Percentiles rank a stretch among this genome's conserved stretches.
phyloP scores from a whole-genome alignment of 164 flowering plant genomes.

The Vitis labrusca region DNA sequence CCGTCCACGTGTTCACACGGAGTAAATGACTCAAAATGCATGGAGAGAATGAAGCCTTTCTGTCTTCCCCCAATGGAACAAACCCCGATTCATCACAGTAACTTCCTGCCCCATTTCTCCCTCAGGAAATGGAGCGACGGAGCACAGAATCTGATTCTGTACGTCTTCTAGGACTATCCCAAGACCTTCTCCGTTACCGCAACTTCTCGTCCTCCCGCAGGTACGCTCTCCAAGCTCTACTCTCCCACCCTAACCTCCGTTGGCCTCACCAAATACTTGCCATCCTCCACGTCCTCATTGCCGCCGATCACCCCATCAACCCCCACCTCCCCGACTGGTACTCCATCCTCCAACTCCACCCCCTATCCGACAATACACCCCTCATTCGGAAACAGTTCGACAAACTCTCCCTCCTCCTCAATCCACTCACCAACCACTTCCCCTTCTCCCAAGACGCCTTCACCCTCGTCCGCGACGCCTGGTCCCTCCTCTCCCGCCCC shows the following conservation, averaged over 20 bases:
- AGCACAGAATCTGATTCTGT: slow-evolving; percentile 2
- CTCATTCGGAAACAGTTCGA: slow-evolving; percentile 17
- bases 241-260: slow-evolving; percentile 16
- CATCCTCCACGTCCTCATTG: slow-evolving; percentile 28
- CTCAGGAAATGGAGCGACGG: too few species aligned
- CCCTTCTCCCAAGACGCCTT: slow-evolving; percentile 30
- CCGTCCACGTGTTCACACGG: too few species aligned
- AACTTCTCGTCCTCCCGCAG: slow-evolving; percentile 25
- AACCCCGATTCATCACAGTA: too few species aligned
- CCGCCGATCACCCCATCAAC: slow-evolving; percentile 8
- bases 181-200: slow-evolving; percentile 18
- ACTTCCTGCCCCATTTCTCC: too few species aligned
- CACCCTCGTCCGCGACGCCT: slow-evolving; percentile 22
- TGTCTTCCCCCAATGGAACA: too few species aligned
- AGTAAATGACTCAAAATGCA: too few species aligned
- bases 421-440: slow-evolving; percentile 21
- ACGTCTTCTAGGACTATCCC: slow-evolving; percentile 13
- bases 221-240: slow-evolving; percentile 26
- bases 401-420: slow-evolving; percentile 14
- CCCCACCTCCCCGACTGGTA: slow-evolving; percentile 22
- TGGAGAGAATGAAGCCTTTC: too few species aligned
- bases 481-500: slow-evolving; percentile 27
- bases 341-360: slow-evolving; percentile 27
- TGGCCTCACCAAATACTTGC: slow-evolving; percentile 30
- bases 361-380: slow-evolving; percentile 8